Evolutionary conservation across 345 rosid genomes (phyloP), one percentile per base, ranked within the genome.

Genomic region (Carallia brachiata): DNA sequence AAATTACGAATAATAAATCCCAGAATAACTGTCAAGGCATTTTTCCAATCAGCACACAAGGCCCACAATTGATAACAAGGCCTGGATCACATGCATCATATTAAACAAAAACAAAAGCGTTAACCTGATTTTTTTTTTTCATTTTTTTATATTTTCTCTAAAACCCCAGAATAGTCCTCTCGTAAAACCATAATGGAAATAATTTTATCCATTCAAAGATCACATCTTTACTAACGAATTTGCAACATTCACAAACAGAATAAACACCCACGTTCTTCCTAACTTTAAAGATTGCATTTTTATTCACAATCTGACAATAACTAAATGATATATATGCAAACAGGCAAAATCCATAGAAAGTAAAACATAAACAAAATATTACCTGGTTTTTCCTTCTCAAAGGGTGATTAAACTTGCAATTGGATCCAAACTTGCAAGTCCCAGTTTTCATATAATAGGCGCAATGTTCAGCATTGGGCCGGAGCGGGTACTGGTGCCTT

Each of bases 351-450:
- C 10, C 0, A 44, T 2, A 52, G 5, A 6, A 18, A 18, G 23
- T 50, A 7, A 32, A 30, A 31, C 30, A 12, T 8, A 53, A 0
- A 30, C 34, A 23, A 54, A 12, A 6, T 5, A 54, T 44, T 75
- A 92, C 99, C 92, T 84, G 89, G 73, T 44, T 70, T 71, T 74
- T 86, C 67, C 77, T 77, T 18, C 77, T 79, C 66, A 84, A 66
- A 31, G 98, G 98, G 30, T 95, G 99, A 73, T 92, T 95, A 76
- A 90, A 92, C 88, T 86, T 92, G 91, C 99, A 92, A 79, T 63
- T 83, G 23, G 84, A 86, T 58, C 94, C 99, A 69, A 76, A 95
- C 73, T 88, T 95, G 86, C 99, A 92, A 61, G 73, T 78, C 31
- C 99, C 96, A 10, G 90, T 89, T 77, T 84, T 89, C 81, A 95